Conservation (phyloP, 2,329 filamentous ascomycete species). For the Trichoderma guizhouense region DNA sequence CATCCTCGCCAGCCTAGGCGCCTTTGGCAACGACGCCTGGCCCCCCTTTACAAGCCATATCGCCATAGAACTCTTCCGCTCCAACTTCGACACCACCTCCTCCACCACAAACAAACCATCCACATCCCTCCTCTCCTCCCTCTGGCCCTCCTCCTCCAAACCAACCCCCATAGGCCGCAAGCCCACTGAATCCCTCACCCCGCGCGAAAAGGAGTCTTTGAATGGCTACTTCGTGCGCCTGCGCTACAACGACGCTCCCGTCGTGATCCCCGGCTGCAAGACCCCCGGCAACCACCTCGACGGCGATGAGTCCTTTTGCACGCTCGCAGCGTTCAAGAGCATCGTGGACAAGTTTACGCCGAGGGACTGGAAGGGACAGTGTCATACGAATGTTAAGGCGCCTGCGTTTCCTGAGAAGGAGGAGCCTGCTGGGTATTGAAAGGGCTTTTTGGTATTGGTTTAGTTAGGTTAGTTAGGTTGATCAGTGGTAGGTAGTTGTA, state of each 20-base stretch:
- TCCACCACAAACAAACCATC: conserved; percentile 21
- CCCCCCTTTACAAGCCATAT: conserved; percentile 92
- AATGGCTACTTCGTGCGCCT: conserved; percentile 83
- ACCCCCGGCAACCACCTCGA: conserved; percentile 75
- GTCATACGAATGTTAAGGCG: conserved; percentile 42
- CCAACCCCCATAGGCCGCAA: conserved; percentile 58
- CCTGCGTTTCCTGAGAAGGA: conserved; percentile 46
- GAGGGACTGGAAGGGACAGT: conserved; percentile 64
- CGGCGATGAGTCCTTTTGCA: conserved; percentile 87
- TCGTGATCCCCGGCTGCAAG: conserved; percentile 79
- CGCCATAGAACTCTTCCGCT: conserved; percentile 83
- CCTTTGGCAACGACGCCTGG: conserved; percentile 72
- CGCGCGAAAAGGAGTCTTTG: conserved; percentile 56
- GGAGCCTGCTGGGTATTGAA: conserved; percentile 51
- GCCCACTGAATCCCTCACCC: conserved; percentile 52
- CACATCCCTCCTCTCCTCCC: conserved; percentile 24
- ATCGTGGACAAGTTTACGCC: conserved; percentile 91
- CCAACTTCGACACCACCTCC: conserved; percentile 35
- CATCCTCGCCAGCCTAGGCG: conserved; percentile 72
- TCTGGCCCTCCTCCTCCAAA: conserved; percentile 28
- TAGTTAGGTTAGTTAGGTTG: not conserved
- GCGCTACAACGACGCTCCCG: conserved; percentile 82
- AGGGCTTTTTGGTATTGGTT: not conserved
- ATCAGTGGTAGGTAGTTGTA: too few species aligned
- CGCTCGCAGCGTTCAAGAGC: conserved; percentile 84